phyloP scores from a whole-genome alignment of 2,329 filamentous ascomycete genomes.

The Colletotrichum chlorophyti region DNA sequence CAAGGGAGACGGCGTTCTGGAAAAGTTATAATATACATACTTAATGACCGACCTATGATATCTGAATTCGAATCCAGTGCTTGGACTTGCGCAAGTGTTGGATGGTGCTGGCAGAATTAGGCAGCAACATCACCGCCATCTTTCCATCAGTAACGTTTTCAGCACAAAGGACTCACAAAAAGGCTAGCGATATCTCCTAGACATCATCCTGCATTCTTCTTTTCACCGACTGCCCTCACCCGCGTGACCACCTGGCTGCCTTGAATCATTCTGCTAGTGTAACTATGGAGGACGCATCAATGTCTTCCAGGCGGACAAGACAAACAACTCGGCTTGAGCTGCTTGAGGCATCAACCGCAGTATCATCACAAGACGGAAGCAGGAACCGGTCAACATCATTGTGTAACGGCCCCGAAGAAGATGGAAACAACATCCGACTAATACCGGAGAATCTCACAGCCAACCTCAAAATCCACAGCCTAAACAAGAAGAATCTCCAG shows the following conservation, averaged over 20 bases:
- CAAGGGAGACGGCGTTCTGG: neutral
- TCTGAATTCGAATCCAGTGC: too few species aligned
- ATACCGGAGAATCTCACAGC: neutral
- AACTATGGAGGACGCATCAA: neutral
- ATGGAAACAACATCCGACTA: neutral
- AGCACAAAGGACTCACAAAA: too few species aligned
- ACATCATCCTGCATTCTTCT: too few species aligned
- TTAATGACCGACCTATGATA: neutral
- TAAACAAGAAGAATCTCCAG: constrained; percentile 16
- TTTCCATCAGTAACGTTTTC: neutral
- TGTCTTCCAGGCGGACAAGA: constrained; percentile 10
- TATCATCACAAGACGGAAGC: neutral
- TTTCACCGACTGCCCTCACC: too few species aligned
- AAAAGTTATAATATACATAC: too few species aligned
- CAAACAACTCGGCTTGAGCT: neutral
- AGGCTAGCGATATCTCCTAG: neutral
- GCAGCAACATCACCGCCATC: constrained; percentile 4
- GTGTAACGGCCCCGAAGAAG: neutral
- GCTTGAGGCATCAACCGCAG: neutral
- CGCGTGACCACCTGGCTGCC: too few species aligned
- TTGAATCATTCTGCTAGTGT: neutral
- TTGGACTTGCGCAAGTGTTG: neutral
- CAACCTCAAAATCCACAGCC: constrained; percentile 12
- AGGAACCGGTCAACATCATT: too few species aligned
- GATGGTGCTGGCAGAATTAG: neutral